A percentile compares a stretch with the other conserved stretches of the same genome.
phyloP scores from a whole-genome alignment of 768 basidiomycete species.

The Russula lepida region DNA sequence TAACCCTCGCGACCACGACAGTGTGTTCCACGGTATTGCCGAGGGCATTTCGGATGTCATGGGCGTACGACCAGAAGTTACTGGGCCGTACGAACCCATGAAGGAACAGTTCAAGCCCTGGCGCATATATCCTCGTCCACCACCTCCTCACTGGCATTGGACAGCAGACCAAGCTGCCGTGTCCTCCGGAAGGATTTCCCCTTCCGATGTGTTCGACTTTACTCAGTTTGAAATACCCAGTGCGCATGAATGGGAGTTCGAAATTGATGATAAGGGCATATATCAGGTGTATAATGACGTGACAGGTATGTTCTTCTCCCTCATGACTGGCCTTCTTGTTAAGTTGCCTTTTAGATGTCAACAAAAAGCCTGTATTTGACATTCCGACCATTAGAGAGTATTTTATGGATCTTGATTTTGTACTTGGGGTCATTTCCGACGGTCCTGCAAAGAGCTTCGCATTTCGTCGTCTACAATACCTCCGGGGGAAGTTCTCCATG shows the following conservation, averaged over 20 bases:
- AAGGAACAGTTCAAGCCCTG: conserved; percentile 47
- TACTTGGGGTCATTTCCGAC: conserved; percentile 84
- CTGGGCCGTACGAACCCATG: conserved; percentile 25
- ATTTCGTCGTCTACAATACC: conserved; percentile 82
- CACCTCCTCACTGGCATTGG: conserved; percentile 96
- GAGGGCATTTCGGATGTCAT: conserved; percentile 53
- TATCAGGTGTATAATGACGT: conserved; percentile 67
- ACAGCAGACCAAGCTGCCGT: conserved; percentile 39
- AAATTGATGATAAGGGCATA: conserved; percentile 82
- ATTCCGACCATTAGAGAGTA: conserved; percentile 89
- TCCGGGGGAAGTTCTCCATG: conserved; percentile 91
- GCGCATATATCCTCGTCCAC: conserved; percentile 88
- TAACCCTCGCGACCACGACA: conserved; percentile 89
- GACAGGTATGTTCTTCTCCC: conserved; percentile 26
- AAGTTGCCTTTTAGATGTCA: conserved; percentile 20
- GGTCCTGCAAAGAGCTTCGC: conserved; percentile 97
- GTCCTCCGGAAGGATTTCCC: conserved; percentile 29
- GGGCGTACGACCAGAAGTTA: conserved; percentile 57
- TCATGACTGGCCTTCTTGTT: neutral
- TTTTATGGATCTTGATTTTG: conserved; percentile 89
- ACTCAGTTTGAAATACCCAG: conserved; percentile 69
- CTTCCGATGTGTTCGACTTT: conserved; percentile 53
- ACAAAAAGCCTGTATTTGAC: conserved; percentile 55
- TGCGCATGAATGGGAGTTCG: conserved; percentile 46
- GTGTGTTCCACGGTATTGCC: conserved; percentile 59